phyloP scores from a whole-genome alignment of 1,284 basidiomycete genomes.

The Abortiporus biennis region DNA sequence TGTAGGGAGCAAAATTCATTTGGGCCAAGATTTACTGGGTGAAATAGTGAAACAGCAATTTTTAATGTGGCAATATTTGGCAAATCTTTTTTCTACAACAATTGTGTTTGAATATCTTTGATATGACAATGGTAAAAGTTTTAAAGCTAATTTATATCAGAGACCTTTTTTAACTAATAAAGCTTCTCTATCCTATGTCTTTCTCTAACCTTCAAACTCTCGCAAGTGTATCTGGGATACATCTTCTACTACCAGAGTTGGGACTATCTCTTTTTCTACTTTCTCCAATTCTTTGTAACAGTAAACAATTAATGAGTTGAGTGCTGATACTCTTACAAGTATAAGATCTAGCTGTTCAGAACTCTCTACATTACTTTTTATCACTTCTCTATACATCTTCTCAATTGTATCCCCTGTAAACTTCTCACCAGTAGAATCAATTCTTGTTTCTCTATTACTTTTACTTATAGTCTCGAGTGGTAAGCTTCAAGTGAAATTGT shows the following conservation, averaged over 20 bases:
- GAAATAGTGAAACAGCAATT: slow-evolving; percentile 2
- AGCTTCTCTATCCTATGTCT: not conserved
- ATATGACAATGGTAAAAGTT: not conserved
- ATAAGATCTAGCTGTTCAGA: not conserved
- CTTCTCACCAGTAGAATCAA: not conserved
- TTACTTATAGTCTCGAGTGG: not conserved
- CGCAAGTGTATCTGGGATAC: not conserved
- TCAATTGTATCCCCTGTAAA: not conserved
- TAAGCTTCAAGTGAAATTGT: not conserved
- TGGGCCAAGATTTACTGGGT: not conserved
- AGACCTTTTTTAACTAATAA: not conserved
- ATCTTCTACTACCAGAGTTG: not conserved
- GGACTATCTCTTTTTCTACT: slow-evolving; percentile 2
- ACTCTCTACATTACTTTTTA: not conserved
- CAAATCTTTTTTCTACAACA: not conserved
- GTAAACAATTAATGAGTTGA: not conserved
- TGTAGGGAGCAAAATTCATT: not conserved
- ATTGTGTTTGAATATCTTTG: not conserved
- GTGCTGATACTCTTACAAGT: not conserved
- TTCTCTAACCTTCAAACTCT: not conserved
- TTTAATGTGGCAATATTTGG: not conserved
- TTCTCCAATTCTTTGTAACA: slow-evolving; percentile 4
- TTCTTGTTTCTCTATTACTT: too few relatives aligned
- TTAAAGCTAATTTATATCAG: not conserved
- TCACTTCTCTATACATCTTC: not conserved